Conservation (phyloP, 441 rosid genomes). For the Erodium trifolium region DNA sequence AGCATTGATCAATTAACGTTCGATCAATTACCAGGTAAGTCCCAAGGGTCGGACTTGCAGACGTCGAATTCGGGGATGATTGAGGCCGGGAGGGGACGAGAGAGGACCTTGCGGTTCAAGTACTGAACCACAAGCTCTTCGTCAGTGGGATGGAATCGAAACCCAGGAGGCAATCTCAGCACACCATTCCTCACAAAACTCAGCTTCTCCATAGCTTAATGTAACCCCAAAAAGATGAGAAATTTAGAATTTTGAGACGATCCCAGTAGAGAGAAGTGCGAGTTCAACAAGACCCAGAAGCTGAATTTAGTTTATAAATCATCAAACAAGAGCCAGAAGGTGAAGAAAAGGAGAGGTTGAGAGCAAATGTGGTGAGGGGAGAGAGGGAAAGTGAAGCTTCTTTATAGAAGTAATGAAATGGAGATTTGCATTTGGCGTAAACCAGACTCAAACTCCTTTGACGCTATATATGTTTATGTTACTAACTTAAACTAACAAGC, state of each 20-base stretch:
- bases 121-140: slow-evolving; percentile 90
- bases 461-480: slow-evolving; percentile 25
- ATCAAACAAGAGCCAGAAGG: slow-evolving; percentile 13
- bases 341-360: slow-evolving; percentile 9
- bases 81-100: slow-evolving; percentile 86
- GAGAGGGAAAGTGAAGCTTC: slow-evolving; percentile 31
- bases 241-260: background rate
- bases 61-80: slow-evolving; percentile 89
- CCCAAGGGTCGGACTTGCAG: slow-evolving; percentile 96
- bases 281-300: slow-evolving; percentile 5
- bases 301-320: too few relatives aligned
- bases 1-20: slow-evolving; percentile 10
- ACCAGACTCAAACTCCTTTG: slow-evolving; percentile 69
- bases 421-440: slow-evolving; percentile 48
- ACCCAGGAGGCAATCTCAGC: slow-evolving; percentile 85
- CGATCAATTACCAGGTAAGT: slow-evolving; percentile 71
- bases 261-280: slow-evolving; percentile 14
- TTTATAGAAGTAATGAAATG: slow-evolving; percentile 32
- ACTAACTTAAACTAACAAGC: background rate
- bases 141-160: slow-evolving; percentile 15
- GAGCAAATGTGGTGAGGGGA: slow-evolving; percentile 7
- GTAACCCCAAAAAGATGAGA: background rate
- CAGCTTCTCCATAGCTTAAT: slow-evolving; percentile 52
- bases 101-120: slow-evolving; percentile 54
- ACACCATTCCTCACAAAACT: slow-evolving; percentile 72